phyloP scores from a whole-genome alignment of 768 basidiomycete species.

The Ramaria rubella region DNA sequence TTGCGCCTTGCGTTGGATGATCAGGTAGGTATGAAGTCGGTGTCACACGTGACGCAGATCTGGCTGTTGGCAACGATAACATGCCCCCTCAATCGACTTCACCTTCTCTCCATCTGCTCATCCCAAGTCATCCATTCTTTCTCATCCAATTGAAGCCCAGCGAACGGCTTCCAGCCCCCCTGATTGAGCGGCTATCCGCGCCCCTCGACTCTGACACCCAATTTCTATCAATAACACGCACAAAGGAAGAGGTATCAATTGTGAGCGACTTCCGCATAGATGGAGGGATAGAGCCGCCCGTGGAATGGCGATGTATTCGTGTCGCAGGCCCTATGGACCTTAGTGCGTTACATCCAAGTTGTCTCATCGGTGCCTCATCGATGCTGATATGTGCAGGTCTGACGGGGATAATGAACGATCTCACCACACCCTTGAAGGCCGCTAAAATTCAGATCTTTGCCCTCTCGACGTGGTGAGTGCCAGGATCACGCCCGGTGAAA shows the following conservation, averaged over 20 bases:
- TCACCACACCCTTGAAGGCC: constrained; percentile 46
- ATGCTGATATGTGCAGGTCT: constrained; percentile 31
- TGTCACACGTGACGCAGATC: neutral
- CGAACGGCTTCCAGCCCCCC: constrained; percentile 27
- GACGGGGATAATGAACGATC: constrained; percentile 49
- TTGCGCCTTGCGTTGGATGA: too few species aligned
- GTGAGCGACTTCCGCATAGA: constrained; percentile 38
- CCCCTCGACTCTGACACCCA: constrained; percentile 21
- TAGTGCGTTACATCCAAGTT: constrained; percentile 26
- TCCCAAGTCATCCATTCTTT: constrained; percentile 39
- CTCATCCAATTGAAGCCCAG: constrained; percentile 36
- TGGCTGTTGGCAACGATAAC: neutral
- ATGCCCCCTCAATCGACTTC: constrained; percentile 42
- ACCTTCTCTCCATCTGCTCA: constrained; percentile 41
- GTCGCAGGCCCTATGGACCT: constrained; percentile 65
- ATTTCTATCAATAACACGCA: constrained; percentile 54
- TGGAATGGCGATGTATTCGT: constrained; percentile 51
- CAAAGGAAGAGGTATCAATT: constrained; percentile 54
- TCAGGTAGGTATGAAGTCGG: neutral
- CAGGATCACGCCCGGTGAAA: neutral
- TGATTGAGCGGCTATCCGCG: constrained; percentile 23
- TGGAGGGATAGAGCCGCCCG: constrained; percentile 32
- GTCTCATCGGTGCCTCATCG: too few species aligned
- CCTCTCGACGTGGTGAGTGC: constrained; percentile 52
- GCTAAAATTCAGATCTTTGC: constrained; percentile 52